Conservation (phyloP, 345 rosid species). For the Euphorbia pulcherrima region DNA sequence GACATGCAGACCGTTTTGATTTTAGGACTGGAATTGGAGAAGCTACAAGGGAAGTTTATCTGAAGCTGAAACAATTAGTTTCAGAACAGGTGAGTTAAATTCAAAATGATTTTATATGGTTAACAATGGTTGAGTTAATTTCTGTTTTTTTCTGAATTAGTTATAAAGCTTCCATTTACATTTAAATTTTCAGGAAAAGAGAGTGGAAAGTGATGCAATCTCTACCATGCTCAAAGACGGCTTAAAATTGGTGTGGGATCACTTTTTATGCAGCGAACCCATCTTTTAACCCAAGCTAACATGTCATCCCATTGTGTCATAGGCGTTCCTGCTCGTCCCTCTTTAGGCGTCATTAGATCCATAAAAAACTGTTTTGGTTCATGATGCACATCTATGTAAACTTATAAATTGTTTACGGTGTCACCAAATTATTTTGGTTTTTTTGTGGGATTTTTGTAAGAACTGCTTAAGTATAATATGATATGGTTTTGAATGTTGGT, state of each 20-base stretch:
- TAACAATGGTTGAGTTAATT: background rate
- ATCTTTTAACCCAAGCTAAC: background rate
- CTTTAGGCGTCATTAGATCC: too few species aligned
- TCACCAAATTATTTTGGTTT: too few species aligned
- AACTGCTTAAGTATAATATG: too few species aligned
- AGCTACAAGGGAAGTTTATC: constrained; percentile 30
- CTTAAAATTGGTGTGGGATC: constrained; percentile 40
- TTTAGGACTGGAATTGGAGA: constrained; percentile 39
- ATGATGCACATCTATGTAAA: too few species aligned
- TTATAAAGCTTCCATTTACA: background rate
- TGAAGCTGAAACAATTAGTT: constrained; percentile 47
- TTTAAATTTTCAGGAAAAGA: constrained; percentile 31
- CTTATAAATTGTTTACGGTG: too few species aligned
- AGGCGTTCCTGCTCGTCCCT: too few species aligned
- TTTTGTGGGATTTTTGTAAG: too few species aligned
- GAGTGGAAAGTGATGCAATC: constrained; percentile 16
- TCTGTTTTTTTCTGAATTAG: background rate
- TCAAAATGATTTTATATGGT: background rate
- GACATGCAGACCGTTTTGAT: constrained; percentile 54
- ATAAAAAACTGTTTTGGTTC: too few species aligned
- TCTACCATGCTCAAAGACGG: constrained; percentile 33
- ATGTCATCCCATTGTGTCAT: too few species aligned
- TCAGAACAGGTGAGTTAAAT: constrained; percentile 29
- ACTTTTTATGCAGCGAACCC: constrained; percentile 29
- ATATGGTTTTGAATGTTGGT: too few species aligned